Evolutionary conservation across 176 grass and related monocot genomes (phyloP), one percentile per base, ranked within the genome.

Genomic region (Zizania latifolia): DNA sequence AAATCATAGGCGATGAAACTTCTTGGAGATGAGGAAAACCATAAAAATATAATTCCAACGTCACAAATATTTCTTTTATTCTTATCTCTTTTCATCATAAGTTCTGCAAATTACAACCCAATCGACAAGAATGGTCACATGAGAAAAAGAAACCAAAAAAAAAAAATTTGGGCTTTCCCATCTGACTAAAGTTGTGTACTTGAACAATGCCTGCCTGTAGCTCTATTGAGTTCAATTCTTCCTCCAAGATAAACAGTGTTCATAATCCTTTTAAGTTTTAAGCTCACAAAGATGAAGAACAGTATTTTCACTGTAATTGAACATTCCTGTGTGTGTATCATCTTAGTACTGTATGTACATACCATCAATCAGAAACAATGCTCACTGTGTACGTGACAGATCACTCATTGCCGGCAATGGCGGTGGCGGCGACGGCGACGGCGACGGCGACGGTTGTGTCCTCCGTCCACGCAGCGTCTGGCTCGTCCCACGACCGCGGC

Each of bases 401-500:
- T 54, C 80, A 6, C 48, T n/a, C n/a, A n/a, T 44, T 36, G 0
- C 19, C 41, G n/a, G 8, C n/a, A 2, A 4, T 0, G 58, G 11
- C 58, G 0, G 29, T 8, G 7, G 24, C 23, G n/a, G 30, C 11
- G 0, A 8, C 43, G 10, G 37, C 40, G 0, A n/a, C 23, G n/a
- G 30, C 3, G 0, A 2, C 53, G 15, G 45, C 48, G 1, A 2
- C 35, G 55, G 14, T 51, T 17, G 69, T 35, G 41, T 68, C 81
- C 74, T 94, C 91, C 38, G 9, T 88, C 91, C 94, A 94, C 40
- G 88, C 85, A 2, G 68, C 65, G 10, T 75, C 59, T 0, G 86
- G 72, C 4, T 83, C 84, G 31, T 76, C 72, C 91, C 95, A 94
- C 6, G 95, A 92, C 6, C 95, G 63, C 3, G 89, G 91, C 12